Conservation (phyloP, 176 grass and related monocot species). For the Luzula sylvatica region DNA sequence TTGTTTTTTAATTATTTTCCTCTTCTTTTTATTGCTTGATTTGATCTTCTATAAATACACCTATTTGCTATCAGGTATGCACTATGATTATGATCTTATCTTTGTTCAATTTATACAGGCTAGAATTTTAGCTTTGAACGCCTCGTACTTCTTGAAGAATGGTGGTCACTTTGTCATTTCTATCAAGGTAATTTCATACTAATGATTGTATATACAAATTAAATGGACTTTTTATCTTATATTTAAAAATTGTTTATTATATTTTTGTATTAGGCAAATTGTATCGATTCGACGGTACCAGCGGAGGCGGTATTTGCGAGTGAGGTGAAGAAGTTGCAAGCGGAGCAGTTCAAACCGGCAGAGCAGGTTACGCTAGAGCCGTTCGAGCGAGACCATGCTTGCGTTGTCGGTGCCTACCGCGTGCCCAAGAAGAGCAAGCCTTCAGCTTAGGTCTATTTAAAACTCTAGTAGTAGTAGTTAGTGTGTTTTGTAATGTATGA, state of each 20-base stretch:
- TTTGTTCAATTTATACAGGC: constrained; percentile 38
- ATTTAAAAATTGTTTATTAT: too few relatives aligned
- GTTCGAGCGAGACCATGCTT: constrained; percentile 66
- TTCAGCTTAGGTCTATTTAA: constrained; percentile 8
- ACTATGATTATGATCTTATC: background rate
- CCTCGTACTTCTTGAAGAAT: constrained; percentile 80
- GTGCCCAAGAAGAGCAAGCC: constrained; percentile 70
- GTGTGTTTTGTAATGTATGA: too few relatives aligned
- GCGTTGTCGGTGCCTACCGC: constrained; percentile 65
- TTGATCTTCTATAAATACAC: background rate
- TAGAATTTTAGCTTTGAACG: constrained; percentile 83
- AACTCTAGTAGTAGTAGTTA: too few relatives aligned
- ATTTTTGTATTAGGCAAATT: constrained; percentile 42
- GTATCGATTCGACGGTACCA: constrained; percentile 64
- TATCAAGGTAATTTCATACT: constrained; percentile 99
- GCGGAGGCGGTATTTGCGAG: constrained; percentile 59
- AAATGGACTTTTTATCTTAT: too few relatives aligned
- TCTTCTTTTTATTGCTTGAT: background rate
- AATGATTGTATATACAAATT: too few relatives aligned
- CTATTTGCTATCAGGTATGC: background rate
- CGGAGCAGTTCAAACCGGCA: constrained; percentile 66
- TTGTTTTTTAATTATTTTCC: background rate
- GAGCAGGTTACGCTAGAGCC: constrained; percentile 85
- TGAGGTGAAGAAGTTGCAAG: constrained; percentile 87
- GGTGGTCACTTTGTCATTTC: constrained; percentile 92